Evolutionary conservation across 129 eudicot species (phyloP), one percentile per base, ranked within the genome.

Genomic region (Flaveria linearis): DNA sequence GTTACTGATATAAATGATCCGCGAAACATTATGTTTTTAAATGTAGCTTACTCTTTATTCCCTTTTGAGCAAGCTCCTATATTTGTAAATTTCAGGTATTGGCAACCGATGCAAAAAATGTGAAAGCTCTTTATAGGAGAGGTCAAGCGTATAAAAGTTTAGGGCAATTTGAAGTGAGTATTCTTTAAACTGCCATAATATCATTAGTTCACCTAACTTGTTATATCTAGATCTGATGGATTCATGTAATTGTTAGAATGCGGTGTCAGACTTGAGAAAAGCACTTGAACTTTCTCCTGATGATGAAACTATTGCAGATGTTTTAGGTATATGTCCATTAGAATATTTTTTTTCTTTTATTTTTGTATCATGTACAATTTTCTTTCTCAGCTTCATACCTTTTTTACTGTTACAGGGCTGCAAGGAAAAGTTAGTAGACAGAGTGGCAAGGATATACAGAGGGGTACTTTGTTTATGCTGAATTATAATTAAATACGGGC

Each of bases 101-200:
- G 87, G 82, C 82, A 46, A 74, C 71, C 76, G 98, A 94, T 82
- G 72, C 80, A 30, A 83, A 76, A 52, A 93, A 94, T 77, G 88
- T 88, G 81, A 94, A 94, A 82, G 97, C 98, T 77, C 93, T 94
- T 17, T 94, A 94, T 77, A 91, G 98, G n/a, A 82, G 97, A 81
- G 98, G 98, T 65, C 98, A 94, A 83, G 98, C 98, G 55, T 87
- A 87, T 67, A 91, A 87, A 83, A 96, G 80, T 68, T 41, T 87
- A 62, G 93, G 97, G 55, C 85, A 78, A 77, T 49, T 88, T 68
- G 76, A 82, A 76, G 98, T 94, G 86, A 90, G 96, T 84, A 67
- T 47, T 67, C 47, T 51, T 68, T 47, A 55, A 49, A 26, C 42
- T 68, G 9, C 47, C 70, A 9, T 62, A 65, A 74, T 23, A 23